Base-by-base conservation (phyloP, 2,329 filamentous ascomycete genomes). In the Trichoderma pleuroti region DNA sequence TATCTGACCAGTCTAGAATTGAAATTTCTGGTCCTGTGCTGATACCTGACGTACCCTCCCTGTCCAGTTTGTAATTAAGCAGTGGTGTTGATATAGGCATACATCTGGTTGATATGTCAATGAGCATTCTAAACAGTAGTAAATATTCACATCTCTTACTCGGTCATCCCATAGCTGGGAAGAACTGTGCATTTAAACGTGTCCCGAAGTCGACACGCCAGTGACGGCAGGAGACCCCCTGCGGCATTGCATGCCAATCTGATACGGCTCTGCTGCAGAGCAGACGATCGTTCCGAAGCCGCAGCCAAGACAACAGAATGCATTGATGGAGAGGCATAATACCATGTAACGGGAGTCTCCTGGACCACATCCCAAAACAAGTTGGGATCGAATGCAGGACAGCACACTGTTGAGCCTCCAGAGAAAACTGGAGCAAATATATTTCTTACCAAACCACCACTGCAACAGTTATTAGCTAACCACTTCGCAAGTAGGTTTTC, bases 131-230 rank as follows among this genome's bases (percentile, higher is more conserved):
- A 7, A 12, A 14, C n/a, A 28, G 7, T 32, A 36, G 54, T 34
- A 12, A 24, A 42, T 39, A 5, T n/a, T 60, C 39, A 32, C n/a
- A 6, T 2, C 28, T 74, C 79, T 76, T 73, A 81, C 78, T 88
- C 86, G 1, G 86, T 88, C 86, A 88, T 88, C 21, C 86, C 86
- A 73, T 88, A 88, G 72, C 85, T 87, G 3, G 86, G 86, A 21
- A 88, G 79, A 3, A 88, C 83, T 3, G 81, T 81, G 70, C 84
- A 86, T 12, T 81, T 77, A 76, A 88, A 88, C 0, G 82, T 85
- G 70, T 86, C 82, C 18, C 81, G 80, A 11, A 88, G 79, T 66
- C 83, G 83, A 32, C 77, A 76, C 0, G 86, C 86, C 49, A 88
- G 77, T 2, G 85, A 83, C 1, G 86, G 86, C 3, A 87, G 79